Conservation (phyloP, 2,329 filamentous ascomycete genomes). For the Fusarium algeriense region DNA sequence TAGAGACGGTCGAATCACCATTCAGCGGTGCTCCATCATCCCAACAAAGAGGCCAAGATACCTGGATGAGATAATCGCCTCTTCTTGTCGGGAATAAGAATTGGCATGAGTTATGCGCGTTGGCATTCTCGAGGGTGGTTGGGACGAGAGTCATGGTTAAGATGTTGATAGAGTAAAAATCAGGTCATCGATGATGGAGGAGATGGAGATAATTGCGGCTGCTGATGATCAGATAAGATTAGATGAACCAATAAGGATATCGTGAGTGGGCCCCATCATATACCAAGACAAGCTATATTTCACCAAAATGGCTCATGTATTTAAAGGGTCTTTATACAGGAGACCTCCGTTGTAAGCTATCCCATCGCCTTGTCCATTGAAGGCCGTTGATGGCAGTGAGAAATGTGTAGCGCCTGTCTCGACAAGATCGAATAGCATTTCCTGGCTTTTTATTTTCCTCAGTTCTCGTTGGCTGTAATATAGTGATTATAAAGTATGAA, state of each 20-base stretch:
- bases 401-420: not conserved
- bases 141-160: slow-evolving; percentile 24
- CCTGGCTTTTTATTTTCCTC: not conserved
- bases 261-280: no score
- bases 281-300: no score
- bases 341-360: not conserved
- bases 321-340: not conserved
- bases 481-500: not conserved
- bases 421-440: not conserved
- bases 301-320: no score
- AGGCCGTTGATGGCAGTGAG: not conserved
- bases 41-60: slow-evolving; percentile 49
- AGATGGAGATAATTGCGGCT: not conserved
- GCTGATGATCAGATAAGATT: slow-evolving; percentile 24
- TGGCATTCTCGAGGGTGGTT: not conserved
- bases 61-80: slow-evolving; percentile 47
- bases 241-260: not conserved
- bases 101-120: slow-evolving; percentile 39
- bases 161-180: not conserved
- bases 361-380: not conserved
- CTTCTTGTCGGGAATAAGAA: slow-evolving; percentile 26
- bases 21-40: slow-evolving; percentile 33
- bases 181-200: not conserved
- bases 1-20: slow-evolving; percentile 34
- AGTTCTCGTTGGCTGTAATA: no score